Base-by-base conservation (phyloP, 306 rosid species). In the Vigna hirtella region DNA sequence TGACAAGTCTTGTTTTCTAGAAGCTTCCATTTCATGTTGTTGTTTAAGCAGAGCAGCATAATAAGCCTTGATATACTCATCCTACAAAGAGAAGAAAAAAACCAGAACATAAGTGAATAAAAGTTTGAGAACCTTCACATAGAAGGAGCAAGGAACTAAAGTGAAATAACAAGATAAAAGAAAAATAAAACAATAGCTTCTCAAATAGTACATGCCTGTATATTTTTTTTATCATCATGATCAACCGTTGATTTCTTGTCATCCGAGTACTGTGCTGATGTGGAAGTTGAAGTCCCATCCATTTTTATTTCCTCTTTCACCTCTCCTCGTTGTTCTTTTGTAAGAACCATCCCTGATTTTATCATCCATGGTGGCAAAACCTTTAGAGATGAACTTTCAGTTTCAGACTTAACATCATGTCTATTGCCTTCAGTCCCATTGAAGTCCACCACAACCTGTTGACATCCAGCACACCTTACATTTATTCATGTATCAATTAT, bases 321-420 rank as follows among this genome's bases (percentile, higher is more conserved):
- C 81, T 87, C 97, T 82, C 97, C 98, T 6, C 91, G 97, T 12
- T 94, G 98, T 83, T 90, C 94, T 81, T 92, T 89, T 10, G 98
- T 92, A 59, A 94, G 94, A 84, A 70, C 86, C 98, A 94, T 92
- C 75, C 97, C 97, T 82, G 90, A 84, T 86, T 83, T 92, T 80
- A 90, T 92, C 98, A 94, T 94, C 98, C 98, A 94, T 73, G 97
- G 97, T 12, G 98, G 98, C 85, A 94, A 88, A 70, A 93, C 94
- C 84, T 93, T 93, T 77, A 77, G 84, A 85, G 81, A 14, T 28
- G 88, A 16, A 76, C 34, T 71, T 4, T 86, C 91, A 64, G 87
- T 73, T 86, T 86, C 96, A 72, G 97, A 87, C 88, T 93, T 93
- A 64, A 72, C 66, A 81, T 82, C 86, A 53, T 69, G 91, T 74